Base-by-base conservation (phyloP, 169 alveolate genomes). In the Cryptosporidium ryanae region DNA sequence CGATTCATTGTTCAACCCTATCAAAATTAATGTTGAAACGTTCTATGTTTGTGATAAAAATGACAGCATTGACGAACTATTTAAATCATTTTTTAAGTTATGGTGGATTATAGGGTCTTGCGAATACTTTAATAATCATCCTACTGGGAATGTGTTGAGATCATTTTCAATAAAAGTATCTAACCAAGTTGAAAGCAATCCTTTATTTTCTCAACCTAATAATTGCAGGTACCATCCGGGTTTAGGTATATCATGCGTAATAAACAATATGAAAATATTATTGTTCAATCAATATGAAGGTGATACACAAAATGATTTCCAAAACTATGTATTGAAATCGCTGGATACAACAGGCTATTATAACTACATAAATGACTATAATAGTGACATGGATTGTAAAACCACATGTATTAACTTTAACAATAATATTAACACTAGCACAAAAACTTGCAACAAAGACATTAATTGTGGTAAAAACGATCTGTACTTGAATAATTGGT, bases 21-120 rank as follows among this genome's bases (percentile, higher is more conserved):
- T 38, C 8, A 52, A 52, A 52, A 52, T 52, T 8, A 21, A 38
- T 23, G 32, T 66, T 29, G 83, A 68, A 18, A 68, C 66, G 31
- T 68, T 52, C 34, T 68, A 52, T 32, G 55, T 68, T 25, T 38
- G 46, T 10, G 48, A 50, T 29, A 68, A 54, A 43, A 68, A 32
- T 52, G 25, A 46, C 15, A 54, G 52, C n/a, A 15, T 21, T 61
- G 31, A 61, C 8, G 71, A 55, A 46, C n/a, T 59, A 15, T 6
- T 17, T 7, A 63, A 76, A 8, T 76, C 76, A n/a, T 55, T 57
- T 61, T 32, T 59, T 12, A 76, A 43, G 44, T 76, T 76, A n/a
- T 76, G 87, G 87, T 76, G 87, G 87, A 55, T 76, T n/a, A 76
- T 76, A 12, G 87, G 87, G 1, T 59, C 65, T 46, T 55, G 76